Percentiles rank a stretch among this genome's conserved stretches.
These are phyloP conservation scores for Diutina neorugosa DNA, from an alignment of 1,139 yeast species.

Conservation along the genomic window DNA sequence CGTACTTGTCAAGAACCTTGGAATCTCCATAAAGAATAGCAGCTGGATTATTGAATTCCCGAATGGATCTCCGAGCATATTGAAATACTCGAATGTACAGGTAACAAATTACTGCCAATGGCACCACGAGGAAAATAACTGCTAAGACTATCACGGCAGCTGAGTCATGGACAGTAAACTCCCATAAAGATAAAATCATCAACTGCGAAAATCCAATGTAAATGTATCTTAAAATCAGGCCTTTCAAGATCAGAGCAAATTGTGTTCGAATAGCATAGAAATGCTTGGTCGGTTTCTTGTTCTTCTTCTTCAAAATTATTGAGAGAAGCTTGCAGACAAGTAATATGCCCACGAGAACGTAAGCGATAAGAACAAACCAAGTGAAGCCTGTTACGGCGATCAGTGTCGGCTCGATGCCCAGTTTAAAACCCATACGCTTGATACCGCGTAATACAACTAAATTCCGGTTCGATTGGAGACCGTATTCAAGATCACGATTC, in stretches of 20 bases:
- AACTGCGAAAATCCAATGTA: constrained; percentile 70
- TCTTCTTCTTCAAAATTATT: constrained; percentile 30
- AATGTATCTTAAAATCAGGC: constrained; percentile 55
- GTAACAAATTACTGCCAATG: constrained; percentile 45
- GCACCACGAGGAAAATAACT: constrained; percentile 43
- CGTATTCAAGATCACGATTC: constrained; percentile 20
- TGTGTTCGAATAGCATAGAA: constrained; percentile 27
- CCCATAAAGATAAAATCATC: constrained; percentile 60
- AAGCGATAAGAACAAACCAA: constrained; percentile 58
- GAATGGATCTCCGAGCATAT: constrained; percentile 45
- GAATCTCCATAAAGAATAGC: constrained; percentile 65
- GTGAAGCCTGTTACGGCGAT: constrained; percentile 69
- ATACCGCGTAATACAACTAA: constrained; percentile 63
- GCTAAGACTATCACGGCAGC: constrained; percentile 69
- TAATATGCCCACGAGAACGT: constrained; percentile 32
- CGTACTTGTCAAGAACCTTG: constrained; percentile 52
- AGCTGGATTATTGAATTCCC: constrained; percentile 56
- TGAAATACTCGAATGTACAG: constrained; percentile 45
- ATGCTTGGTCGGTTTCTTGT: constrained; percentile 32
- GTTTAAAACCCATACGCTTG: constrained; percentile 55
- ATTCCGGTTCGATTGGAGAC: constrained; percentile 29
- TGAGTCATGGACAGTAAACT: constrained; percentile 57
- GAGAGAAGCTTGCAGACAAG: constrained; percentile 37
- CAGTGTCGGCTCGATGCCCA: constrained; percentile 60
- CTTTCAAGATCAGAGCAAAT: constrained; percentile 48